Conservation (phyloP, 2,329 filamentous ascomycete species). For the Plectosphaerella plurivora region DNA sequence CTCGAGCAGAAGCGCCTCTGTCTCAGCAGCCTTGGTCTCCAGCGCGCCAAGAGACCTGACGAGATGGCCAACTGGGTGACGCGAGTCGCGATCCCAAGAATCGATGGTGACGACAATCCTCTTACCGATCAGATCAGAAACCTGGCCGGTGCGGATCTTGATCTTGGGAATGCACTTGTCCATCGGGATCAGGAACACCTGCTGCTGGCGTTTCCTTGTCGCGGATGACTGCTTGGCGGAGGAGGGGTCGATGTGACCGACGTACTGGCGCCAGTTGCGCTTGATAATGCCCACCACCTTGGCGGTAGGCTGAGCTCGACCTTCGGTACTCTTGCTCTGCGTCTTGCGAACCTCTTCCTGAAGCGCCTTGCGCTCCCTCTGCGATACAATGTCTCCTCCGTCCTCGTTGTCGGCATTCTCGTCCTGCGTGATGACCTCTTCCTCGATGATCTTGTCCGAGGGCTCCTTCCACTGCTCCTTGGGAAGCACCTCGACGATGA, state of each 20-base stretch:
- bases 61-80: slow-evolving; percentile 91
- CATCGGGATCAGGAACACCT: slow-evolving; percentile 94
- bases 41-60: slow-evolving; percentile 88
- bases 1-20: slow-evolving; percentile 87
- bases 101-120: slow-evolving; percentile 91
- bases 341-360: slow-evolving; percentile 88
- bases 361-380: slow-evolving; percentile 78
- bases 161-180: slow-evolving; percentile 98
- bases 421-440: slow-evolving; percentile 85
- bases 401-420: slow-evolving; percentile 87
- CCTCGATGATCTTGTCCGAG: slow-evolving; percentile 92
- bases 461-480: slow-evolving; percentile 96
- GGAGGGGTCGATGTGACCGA: slow-evolving; percentile 87
- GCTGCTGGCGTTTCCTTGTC: slow-evolving; percentile 81
- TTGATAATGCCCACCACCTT: slow-evolving; percentile 89
- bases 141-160: slow-evolving; percentile 84
- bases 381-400: slow-evolving; percentile 72
- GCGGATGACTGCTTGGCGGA: slow-evolving; percentile 71
- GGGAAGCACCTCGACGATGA: slow-evolving; percentile 88
- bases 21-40: slow-evolving; percentile 96
- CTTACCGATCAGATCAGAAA: slow-evolving; percentile 83
- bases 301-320: slow-evolving; percentile 81
- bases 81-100: slow-evolving; percentile 88
- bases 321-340: slow-evolving; percentile 72
- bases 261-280: slow-evolving; percentile 96